Conservation (phyloP, 495 filamentous ascomycete species). For the Evernia prunastri region DNA sequence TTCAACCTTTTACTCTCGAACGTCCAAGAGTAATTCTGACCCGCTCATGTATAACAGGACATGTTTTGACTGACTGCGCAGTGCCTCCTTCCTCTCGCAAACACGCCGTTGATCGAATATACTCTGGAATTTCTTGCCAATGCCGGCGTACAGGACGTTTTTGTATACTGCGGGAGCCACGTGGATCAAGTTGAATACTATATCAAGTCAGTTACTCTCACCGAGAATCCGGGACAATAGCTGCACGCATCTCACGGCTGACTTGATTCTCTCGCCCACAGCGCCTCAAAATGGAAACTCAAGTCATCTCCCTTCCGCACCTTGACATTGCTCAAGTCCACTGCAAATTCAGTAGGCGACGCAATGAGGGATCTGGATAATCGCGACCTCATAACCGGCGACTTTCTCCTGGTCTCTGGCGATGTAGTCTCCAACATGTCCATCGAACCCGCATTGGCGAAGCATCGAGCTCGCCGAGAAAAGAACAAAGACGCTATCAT, state of each 20-base stretch:
- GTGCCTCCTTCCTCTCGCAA: constrained; percentile 92
- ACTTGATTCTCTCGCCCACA: constrained; percentile 22
- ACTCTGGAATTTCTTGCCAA: constrained; percentile 93
- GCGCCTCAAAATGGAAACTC: constrained; percentile 62
- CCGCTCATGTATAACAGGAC: constrained; percentile 25
- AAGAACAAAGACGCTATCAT: constrained; percentile 94
- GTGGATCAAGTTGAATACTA: constrained; percentile 84
- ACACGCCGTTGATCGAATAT: constrained; percentile 93
- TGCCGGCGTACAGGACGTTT: constrained; percentile 86
- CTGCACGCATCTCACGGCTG: not conserved
- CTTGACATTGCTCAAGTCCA: constrained; percentile 79
- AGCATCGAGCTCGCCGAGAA: constrained; percentile 73
- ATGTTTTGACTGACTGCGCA: not conserved
- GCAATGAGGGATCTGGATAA: constrained; percentile 91
- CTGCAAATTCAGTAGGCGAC: constrained; percentile 84
- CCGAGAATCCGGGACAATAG: not conserved
- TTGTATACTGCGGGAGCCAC: constrained; percentile 85
- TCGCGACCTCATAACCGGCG: constrained; percentile 75
- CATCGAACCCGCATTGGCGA: constrained; percentile 69
- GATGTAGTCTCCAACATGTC: constrained; percentile 90
- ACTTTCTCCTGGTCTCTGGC: constrained; percentile 89
- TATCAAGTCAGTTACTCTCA: constrained; percentile 47
- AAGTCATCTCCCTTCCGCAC: constrained; percentile 74
- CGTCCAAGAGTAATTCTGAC: constrained; percentile 62
- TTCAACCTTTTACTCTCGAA: constrained; percentile 83